Evolutionary conservation across 148 eudicot genomes (phyloP), one percentile per base, ranked within the genome.

Genomic region (Persicaria tinctoria): DNA sequence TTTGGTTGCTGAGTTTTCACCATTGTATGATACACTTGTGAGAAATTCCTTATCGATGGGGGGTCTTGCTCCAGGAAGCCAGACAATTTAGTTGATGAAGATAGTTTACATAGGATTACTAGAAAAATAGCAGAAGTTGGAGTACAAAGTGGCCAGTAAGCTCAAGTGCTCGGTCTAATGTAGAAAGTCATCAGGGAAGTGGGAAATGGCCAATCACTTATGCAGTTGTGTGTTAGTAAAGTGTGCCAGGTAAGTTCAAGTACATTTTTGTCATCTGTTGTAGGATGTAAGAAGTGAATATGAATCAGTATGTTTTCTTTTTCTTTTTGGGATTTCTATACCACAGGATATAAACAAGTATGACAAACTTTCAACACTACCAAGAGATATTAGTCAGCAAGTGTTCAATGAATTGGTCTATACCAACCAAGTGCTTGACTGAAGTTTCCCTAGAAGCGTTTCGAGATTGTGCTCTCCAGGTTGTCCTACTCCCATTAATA

Each of bases 391-490:
- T 70, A 89, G 82, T 74, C 93, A 89, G 76, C 87, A 84, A 77
- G 78, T 89, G 8, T 84, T 90, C 73, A 81, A 87, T 76, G 88
- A 90, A 79, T 76, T 87, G 80, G 89, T 87, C 75, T 73, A 51
- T 78, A n/a, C n/a, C n/a, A n/a, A 78, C 87, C 1, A 82, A 82
- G 63, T 45, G 81, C 72, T 79, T 90, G 27, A 80, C 78, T 45
- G 86, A 78, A 38, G 84, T 48, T 55, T 75, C 71, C 72, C 82
- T 87, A 68, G 80, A 83, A 79, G 86, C 93, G 51, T 89, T 89
- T 80, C 83, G 91, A 41, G 89, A 89, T 76, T 89, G 89, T 84
- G 89, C 85, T 75, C 91, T 89, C 57, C 81, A 87, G 91, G 93
- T 87, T 75, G 23, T 20, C 23, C 23, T 20, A 20, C 7, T 66